Conservation (phyloP, 768 basidiomycete species). For the Boletus rufocinnamomeus region DNA sequence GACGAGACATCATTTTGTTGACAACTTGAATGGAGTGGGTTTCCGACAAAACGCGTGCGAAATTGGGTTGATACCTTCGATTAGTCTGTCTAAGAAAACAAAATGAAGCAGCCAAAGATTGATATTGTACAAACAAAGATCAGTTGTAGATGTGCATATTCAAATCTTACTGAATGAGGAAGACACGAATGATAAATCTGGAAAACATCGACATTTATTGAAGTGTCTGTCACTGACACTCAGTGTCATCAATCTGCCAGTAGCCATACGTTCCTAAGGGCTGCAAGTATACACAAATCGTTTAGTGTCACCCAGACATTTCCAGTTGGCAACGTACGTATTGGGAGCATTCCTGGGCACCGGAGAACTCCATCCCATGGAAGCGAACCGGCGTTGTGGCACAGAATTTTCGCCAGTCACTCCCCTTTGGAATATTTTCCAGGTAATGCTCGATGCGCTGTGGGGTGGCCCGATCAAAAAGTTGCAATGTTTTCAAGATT, state of each 20-base stretch:
- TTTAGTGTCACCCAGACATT: background rate
- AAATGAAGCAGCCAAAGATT: background rate
- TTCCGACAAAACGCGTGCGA: no score
- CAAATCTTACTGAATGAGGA: background rate
- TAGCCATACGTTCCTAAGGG: conserved; percentile 13
- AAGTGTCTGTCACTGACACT: no score
- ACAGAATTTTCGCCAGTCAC: conserved; percentile 36
- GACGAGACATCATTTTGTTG: no score
- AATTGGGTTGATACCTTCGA: background rate
- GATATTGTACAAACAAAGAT: background rate
- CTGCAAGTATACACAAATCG: background rate
- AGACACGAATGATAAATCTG: no score
- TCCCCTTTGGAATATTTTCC: conserved; percentile 29
- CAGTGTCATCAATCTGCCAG: conserved; percentile 27
- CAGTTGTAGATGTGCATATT: background rate
- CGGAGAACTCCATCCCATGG: conserved; percentile 26
- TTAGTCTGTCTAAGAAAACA: background rate
- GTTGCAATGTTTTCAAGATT: background rate
- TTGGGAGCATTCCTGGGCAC: conserved; percentile 27
- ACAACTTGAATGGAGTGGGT: no score
- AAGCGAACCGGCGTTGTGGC: conserved; percentile 35
- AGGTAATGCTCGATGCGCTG: conserved; percentile 32
- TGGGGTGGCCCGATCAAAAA: background rate
- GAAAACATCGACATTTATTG: no score
- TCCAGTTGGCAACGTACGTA: conserved; percentile 14